Evolutionary conservation across 441 rosid species (phyloP), one percentile per base, ranked within the genome.

Genomic region (Erysimum cheiri): DNA sequence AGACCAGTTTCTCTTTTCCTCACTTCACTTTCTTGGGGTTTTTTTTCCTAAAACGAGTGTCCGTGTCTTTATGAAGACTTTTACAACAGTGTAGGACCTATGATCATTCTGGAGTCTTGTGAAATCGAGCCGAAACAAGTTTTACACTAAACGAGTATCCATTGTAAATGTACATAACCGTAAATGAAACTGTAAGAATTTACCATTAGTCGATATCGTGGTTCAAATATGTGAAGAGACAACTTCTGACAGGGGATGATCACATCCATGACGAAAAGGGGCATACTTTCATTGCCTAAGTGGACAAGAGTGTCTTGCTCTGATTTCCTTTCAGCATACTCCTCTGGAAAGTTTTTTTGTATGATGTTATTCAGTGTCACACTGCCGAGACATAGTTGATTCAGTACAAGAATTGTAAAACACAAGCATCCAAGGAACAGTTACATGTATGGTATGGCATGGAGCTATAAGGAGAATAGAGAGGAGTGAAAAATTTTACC

Each of bases 141-240:
- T 44, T 54, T 35, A 64, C 43, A 36, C 60, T 57, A 39, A 29
- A 72, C 4, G 54, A 28, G 59, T 14, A 1, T 33, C 28, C 28
- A 26, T 26, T 26, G 28, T 26, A n/a, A 44, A 46, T 37, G 39
- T 44, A 74, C 32, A 74, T n/a, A 52, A 57, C 56, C n/a, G 12
- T 49, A 49, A 9, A 17, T 29, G 14, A 26, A 43, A 17, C 1
- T 50, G 55, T 24, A 58, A 70, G 44, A 72, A 82, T 90, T 83
- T 74, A 95, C 99, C 99, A 95, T 92, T 43, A 95, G 87, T 75
- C 97, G 85, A 71, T 95, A 92, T 22, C 95, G 85, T n/a, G 99
- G 99, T 83, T 95, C 98, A 83, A 90, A 92, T 69, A 95, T 95
- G 62, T 85, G 87, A 66, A 95, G 96, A 39, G 86, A 87, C 77